Conservation (phyloP, 1,284 basidiomycete species). For the Sporisorium graminicola region DNA sequence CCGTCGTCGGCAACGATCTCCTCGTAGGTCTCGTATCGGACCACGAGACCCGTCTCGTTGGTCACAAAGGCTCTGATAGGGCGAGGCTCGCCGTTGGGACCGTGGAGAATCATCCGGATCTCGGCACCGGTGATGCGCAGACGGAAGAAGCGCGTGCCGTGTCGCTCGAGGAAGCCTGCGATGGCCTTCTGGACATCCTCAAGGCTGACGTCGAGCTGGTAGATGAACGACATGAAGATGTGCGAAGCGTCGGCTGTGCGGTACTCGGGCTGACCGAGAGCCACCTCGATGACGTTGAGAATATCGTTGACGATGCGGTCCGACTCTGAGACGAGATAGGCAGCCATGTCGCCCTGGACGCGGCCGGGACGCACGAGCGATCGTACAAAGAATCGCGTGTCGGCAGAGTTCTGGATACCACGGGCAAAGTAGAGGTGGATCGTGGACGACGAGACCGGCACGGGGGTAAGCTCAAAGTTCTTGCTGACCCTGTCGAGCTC, state of each 20-base stretch:
- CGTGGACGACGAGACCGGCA: slow-evolving; percentile 80
- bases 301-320: slow-evolving; percentile 95
- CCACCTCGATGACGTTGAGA: slow-evolving; percentile 87
- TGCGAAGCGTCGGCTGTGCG: slow-evolving; percentile 67
- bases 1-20: slow-evolving; percentile 97
- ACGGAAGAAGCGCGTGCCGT: slow-evolving; percentile 95
- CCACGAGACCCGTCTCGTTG: slow-evolving; percentile 98
- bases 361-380: slow-evolving; percentile 95
- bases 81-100: slow-evolving; percentile 84
- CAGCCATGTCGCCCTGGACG: slow-evolving; percentile 88
- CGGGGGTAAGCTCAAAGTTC: slow-evolving; percentile 93
- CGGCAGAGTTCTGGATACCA: slow-evolving; percentile 93
- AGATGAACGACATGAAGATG: slow-evolving; percentile 89
- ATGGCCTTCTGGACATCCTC: slow-evolving; percentile 96
- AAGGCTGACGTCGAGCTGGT: slow-evolving; percentile 93
- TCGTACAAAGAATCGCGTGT: slow-evolving; percentile 96
- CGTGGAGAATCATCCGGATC: slow-evolving; percentile 93
- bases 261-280: slow-evolving; percentile 66
- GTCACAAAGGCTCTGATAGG: slow-evolving; percentile 97
- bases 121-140: slow-evolving; percentile 97
- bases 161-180: slow-evolving; percentile 94
- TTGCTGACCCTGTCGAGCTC: slow-evolving; percentile 91
- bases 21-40: slow-evolving; percentile 99
- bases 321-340: slow-evolving; percentile 98
- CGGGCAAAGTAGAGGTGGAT: slow-evolving; percentile 86